These are phyloP conservation scores for Pelargonium fulgidum DNA, from an alignment of 441 rosid genomes.

Conservation along the genomic window DNA sequence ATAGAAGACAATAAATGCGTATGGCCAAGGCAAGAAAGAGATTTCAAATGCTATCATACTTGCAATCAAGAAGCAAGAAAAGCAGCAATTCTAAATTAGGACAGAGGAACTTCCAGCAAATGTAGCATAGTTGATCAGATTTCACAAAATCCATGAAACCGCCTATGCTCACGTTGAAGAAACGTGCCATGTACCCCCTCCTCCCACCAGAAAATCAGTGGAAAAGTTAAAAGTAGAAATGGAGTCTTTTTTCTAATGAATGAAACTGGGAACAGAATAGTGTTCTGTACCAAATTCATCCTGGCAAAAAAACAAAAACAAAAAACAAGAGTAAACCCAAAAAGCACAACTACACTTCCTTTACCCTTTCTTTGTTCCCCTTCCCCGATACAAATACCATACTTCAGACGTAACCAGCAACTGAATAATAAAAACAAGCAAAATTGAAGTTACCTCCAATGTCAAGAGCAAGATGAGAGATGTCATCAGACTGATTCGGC, in stretches of 20 bases:
- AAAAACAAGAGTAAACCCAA: background rate
- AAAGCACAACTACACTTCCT: background rate
- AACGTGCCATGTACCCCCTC: background rate
- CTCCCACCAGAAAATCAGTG: background rate
- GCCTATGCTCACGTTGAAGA: background rate
- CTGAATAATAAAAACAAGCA: background rate
- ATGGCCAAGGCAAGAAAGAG: background rate
- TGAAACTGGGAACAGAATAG: background rate
- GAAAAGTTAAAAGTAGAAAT: background rate
- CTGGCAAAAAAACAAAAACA: background rate
- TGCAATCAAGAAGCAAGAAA: background rate
- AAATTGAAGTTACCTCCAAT: constrained; percentile 63
- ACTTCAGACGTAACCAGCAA: background rate
- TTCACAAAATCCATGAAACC: background rate
- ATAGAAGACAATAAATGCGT: background rate
- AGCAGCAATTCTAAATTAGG: background rate
- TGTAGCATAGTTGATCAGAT: background rate
- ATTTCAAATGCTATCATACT: background rate
- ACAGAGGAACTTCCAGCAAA: background rate
- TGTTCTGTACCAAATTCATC: background rate
- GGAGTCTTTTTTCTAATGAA: background rate
- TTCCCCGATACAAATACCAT: background rate
- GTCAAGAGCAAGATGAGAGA: constrained; percentile 91
- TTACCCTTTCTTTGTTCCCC: background rate
- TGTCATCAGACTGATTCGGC: constrained; percentile 98